Percentiles rank a stretch among this genome's conserved stretches.
These are phyloP conservation scores for Lodderomyces pseudojiufengensis DNA, from an alignment of 1,139 yeast species.

Conservation along the genomic window DNA sequence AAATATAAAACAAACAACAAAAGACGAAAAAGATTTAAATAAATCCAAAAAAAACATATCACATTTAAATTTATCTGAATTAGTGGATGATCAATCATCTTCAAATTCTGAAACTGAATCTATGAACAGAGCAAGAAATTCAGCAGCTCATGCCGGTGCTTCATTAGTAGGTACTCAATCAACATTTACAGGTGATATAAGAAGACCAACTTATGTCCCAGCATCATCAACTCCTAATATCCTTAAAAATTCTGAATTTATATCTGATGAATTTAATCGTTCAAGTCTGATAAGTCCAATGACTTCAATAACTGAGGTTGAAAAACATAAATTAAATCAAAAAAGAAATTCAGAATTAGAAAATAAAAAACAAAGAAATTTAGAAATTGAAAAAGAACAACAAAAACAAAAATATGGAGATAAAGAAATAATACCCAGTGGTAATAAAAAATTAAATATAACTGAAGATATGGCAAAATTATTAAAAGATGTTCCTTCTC, in stretches of 20 bases:
- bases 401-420: constrained; percentile 2
- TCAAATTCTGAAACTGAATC: constrained; percentile 13
- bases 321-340: constrained; percentile 1
- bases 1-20: neutral
- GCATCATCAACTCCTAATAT: neutral
- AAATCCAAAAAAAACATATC: constrained; percentile 35
- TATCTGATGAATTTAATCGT: constrained; percentile 3
- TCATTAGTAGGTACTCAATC: constrained; percentile 8
- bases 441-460: constrained; percentile 1
- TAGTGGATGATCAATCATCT: constrained; percentile 14
- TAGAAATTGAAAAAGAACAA: constrained; percentile 3
- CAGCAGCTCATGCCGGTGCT: constrained; percentile 13
- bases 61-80: constrained; percentile 39
- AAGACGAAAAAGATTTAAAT: constrained; percentile 10
- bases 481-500: constrained; percentile 33
- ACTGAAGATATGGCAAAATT: constrained; percentile 11
- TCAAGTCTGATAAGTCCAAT: constrained; percentile 16
- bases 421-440: constrained; percentile 1
- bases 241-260: neutral
- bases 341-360: neutral
- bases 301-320: constrained; percentile 7
- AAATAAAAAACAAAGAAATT: neutral
- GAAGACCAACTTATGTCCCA: constrained; percentile 3
- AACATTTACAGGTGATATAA: constrained; percentile 1
- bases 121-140: constrained; percentile 7